These are phyloP conservation scores for Amylostereum areolatum DNA, from an alignment of 1,284 basidiomycete genomes.

Conservation along the genomic window DNA sequence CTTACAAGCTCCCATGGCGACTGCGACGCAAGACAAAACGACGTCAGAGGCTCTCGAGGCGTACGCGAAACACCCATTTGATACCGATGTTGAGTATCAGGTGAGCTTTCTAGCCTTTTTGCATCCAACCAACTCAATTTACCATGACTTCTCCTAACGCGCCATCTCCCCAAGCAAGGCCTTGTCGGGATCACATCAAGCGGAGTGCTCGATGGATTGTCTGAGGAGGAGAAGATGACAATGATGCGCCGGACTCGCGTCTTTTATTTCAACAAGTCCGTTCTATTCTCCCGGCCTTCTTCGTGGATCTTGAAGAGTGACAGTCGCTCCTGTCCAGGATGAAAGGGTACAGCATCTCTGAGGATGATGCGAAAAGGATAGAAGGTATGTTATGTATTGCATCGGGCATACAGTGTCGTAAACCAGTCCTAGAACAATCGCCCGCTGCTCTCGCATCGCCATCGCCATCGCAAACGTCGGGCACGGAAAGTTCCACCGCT, in stretches of 20 bases:
- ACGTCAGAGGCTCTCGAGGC: not conserved
- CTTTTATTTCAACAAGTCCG: slow-evolving; percentile 69
- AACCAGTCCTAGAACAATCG: not conserved
- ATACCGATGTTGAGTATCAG: slow-evolving; percentile 52
- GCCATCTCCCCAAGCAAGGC: slow-evolving; percentile 47
- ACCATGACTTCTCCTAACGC: not conserved
- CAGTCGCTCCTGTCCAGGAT: slow-evolving; percentile 8
- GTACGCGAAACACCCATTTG: slow-evolving; percentile 44
- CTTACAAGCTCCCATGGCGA: too few relatives aligned
- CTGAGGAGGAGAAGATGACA: slow-evolving; percentile 38
- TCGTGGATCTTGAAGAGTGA: not conserved
- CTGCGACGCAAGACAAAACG: too few relatives aligned
- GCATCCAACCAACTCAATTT: not conserved
- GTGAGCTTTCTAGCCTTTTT: slow-evolving; percentile 26
- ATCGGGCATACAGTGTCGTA: not conserved
- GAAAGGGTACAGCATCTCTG: slow-evolving; percentile 16
- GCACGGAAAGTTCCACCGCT: not conserved
- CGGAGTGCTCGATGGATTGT: slow-evolving; percentile 29
- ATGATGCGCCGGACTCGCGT: slow-evolving; percentile 48
- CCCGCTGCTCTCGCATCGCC: too few relatives aligned
- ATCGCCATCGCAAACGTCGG: too few relatives aligned
- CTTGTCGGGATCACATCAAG: slow-evolving; percentile 47
- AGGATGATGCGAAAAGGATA: slow-evolving; percentile 17
- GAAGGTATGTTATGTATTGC: slow-evolving; percentile 5
- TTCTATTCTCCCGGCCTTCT: not conserved